Evolutionary conservation across 2,329 filamentous ascomycete genomes (phyloP).

Genomic region (Paramyrothecium sp.): DNA sequence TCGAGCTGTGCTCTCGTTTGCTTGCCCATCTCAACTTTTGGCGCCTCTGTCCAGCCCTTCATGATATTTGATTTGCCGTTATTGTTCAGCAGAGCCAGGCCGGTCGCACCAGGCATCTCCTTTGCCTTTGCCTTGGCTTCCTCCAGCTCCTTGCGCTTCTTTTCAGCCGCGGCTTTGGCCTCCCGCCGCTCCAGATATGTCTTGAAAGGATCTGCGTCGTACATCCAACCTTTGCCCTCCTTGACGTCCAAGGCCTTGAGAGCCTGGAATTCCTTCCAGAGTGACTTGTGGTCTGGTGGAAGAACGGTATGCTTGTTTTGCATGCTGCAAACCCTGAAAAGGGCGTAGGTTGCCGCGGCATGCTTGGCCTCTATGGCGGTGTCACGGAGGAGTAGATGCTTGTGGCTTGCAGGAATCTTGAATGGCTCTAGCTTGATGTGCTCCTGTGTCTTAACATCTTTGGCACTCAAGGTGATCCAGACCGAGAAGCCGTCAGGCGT

Average conservation of each 20-base stretch:
- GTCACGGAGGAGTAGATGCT: slow-evolving; percentile 71
- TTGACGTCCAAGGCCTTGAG: slow-evolving; percentile 80
- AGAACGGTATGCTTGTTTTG: slow-evolving; percentile 94
- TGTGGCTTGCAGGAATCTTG: slow-evolving; percentile 73
- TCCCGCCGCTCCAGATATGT: slow-evolving; percentile 77
- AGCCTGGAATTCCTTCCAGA: slow-evolving; percentile 89
- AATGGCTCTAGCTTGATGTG: slow-evolving; percentile 74
- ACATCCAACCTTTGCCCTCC: slow-evolving; percentile 81
- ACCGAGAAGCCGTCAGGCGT: slow-evolving; percentile 73
- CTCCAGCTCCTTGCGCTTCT: slow-evolving; percentile 72
- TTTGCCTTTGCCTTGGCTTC: slow-evolving; percentile 67
- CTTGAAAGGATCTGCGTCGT: slow-evolving; percentile 91
- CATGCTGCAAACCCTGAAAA: slow-evolving; percentile 92
- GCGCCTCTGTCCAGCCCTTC: slow-evolving; percentile 79
- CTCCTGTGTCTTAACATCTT: slow-evolving; percentile 81
- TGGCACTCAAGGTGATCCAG: slow-evolving; percentile 73
- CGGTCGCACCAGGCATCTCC: slow-evolving; percentile 58
- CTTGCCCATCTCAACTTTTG: slow-evolving; percentile 90
- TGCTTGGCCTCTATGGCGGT: slow-evolving; percentile 89
- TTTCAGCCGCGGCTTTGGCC: slow-evolving; percentile 71
- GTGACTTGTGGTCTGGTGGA: slow-evolving; percentile 81
- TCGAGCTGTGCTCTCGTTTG: slow-evolving; percentile 79
- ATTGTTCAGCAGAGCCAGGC: slow-evolving; percentile 50
- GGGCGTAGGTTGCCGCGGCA: slow-evolving; percentile 86
- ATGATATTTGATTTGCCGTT: slow-evolving; percentile 45